Base-by-base conservation (phyloP, 768 basidiomycete species). In the Phlebiopsis gigantea region DNA sequence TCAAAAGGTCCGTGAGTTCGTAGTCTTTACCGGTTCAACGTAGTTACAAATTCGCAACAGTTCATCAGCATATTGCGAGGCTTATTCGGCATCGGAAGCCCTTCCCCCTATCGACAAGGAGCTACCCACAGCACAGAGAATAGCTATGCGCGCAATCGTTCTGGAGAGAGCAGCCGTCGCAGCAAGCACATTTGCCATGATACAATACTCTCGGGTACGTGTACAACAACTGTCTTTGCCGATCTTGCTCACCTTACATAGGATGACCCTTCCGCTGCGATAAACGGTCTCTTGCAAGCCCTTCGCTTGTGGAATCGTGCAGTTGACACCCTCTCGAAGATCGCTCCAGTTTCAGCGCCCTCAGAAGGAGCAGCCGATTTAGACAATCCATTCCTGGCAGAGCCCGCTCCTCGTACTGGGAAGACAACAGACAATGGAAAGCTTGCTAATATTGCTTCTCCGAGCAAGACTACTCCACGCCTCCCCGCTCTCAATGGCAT, bases 241-340 rank as follows among this genome's bases (percentile, higher is more conserved):
- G 25, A 28, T 41, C 34, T 15, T 29, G 19, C 24, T 58, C 39
- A 55, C n/a, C 54, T 30, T 15, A 46, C 17, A 9, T 57, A 93
- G 88, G 82, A 86, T 45, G 83, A 93, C 46, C 71, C 80, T 0
- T 72, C 79, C 0, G 71, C 75, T 4, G 79, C 84, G 2, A 64
- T 92, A 15, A 74, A 79, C 45, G 78, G 78, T 19, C 72, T 87
- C 59, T 72, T 88, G 12, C 88, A 88, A 60, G 81, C 88, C 0
- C 75, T 93, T 49, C 82, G 91, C 17, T 71, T 94, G 1, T 92
- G 87, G 84, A 90, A 88, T 66, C 82, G 89, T 25, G 90, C 92
- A 3, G 71, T 84, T 14, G 90, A 91, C 21, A 79, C 80, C 0
- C 67, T 92, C 0, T 69, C 80, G 5, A 83, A 88, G 28, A 73